Evolutionary conservation across 345 rosid genomes (phyloP).

Genomic region (Diplotaxis tenuifolia): DNA sequence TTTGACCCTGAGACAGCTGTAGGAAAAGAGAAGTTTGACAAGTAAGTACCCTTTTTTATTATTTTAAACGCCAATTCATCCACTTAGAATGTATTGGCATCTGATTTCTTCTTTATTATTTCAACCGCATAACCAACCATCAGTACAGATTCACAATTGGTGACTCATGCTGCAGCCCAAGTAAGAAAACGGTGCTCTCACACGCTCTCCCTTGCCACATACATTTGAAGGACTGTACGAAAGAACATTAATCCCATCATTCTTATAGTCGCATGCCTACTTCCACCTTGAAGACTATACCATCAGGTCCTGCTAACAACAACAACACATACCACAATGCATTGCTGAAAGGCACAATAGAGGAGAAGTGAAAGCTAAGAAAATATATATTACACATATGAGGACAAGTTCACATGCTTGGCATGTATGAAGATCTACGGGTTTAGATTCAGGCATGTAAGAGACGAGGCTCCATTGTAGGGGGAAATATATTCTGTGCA

Average conservation of each 20-base stretch:
- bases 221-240: not conserved
- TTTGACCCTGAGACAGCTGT: not conserved
- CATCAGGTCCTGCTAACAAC: too few species aligned
- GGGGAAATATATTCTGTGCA: not conserved
- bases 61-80: not conserved
- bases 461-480: not conserved
- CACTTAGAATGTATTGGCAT: not conserved
- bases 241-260: not conserved
- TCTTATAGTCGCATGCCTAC: not conserved
- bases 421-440: not conserved
- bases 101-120: not conserved
- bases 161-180: not conserved
- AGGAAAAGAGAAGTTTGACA: not conserved
- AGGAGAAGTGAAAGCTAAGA: not conserved
- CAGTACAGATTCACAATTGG: too few species aligned
- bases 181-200: not conserved
- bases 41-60: not conserved
- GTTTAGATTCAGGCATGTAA: not conserved
- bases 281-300: not conserved
- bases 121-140: too few species aligned
- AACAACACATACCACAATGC: not conserved
- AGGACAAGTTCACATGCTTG: not conserved
- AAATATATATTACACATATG: too few species aligned
- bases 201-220: not conserved
- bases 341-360: not conserved